These are phyloP conservation scores for Alloteropsis angusta DNA, from an alignment of 202 grass and related monocot species.

Conservation along the genomic window DNA sequence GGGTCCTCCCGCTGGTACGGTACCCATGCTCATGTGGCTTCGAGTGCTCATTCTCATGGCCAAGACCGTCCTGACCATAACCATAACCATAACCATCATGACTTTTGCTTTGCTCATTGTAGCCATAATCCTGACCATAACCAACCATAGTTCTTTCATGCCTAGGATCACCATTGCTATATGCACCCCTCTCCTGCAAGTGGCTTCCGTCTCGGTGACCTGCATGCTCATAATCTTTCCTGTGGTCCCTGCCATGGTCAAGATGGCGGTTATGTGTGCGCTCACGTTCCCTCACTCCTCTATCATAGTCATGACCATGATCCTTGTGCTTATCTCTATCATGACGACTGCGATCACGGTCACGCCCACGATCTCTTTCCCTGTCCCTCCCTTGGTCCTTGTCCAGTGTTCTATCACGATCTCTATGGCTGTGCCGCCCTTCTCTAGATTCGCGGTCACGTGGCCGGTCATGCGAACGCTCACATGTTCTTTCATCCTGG, in stretches of 20 bases:
- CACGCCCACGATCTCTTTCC: conserved; percentile 50
- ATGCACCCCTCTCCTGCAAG: conserved; percentile 31
- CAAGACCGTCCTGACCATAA: conserved; percentile 30
- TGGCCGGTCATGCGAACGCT: conserved; percentile 35
- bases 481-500: conserved; percentile 36
- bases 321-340: conserved; percentile 47
- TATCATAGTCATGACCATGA: conserved; percentile 48
- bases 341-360: conserved; percentile 26
- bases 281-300: conserved; percentile 21
- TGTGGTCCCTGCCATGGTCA: conserved; percentile 44
- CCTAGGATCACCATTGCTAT: conserved; percentile 30
- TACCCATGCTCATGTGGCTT: conserved; percentile 19
- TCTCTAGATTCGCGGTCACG: conserved; percentile 54
- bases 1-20: too few species aligned
- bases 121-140: conserved; percentile 12
- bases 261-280: conserved; percentile 41
- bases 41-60: conserved; percentile 12
- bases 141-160: conserved; percentile 37
- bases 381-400: conserved; percentile 32
- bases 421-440: conserved; percentile 37
- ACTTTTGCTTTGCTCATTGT: conserved; percentile 28
- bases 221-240: conserved; percentile 25
- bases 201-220: conserved; percentile 24
- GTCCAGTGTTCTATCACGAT: conserved; percentile 34
- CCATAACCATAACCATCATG: conserved; percentile 36